Percentiles rank a stretch among this genome's conserved stretches.
Conservation (phyloP, 2,329 filamentous ascomycete species). For the Ceratocystis destructans region DNA sequence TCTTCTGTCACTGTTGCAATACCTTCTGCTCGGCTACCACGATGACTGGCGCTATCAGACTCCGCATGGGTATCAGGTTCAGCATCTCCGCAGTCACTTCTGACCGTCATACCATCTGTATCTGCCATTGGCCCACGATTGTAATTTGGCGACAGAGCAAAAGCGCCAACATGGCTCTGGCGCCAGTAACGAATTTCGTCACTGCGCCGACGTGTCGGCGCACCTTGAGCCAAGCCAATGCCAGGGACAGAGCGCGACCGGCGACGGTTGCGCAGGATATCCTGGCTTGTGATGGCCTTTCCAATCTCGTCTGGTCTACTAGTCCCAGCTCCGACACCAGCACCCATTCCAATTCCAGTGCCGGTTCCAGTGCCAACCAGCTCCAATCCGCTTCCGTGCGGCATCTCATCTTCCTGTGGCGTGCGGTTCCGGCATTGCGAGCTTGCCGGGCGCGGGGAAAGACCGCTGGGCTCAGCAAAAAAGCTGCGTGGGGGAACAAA, state of each 20-base stretch:
- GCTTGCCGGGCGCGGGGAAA: slow-evolving; percentile 50
- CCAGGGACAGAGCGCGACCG: slow-evolving; percentile 48
- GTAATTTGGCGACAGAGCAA: slow-evolving; percentile 38
- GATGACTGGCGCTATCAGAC: not conserved
- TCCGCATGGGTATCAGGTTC: slow-evolving; percentile 24
- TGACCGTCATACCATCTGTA: slow-evolving; percentile 23
- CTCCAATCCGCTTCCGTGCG: slow-evolving; percentile 30
- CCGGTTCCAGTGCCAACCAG: slow-evolving; percentile 22
- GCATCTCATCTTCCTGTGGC: slow-evolving; percentile 25
- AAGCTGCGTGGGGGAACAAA: slow-evolving; percentile 7
- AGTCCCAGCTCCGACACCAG: not conserved
- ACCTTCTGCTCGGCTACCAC: slow-evolving; percentile 22
- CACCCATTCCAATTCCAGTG: not conserved
- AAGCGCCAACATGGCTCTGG: slow-evolving; percentile 40
- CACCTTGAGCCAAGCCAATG: slow-evolving; percentile 28
- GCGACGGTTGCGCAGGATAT: slow-evolving; percentile 32
- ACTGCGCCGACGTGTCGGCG: slow-evolving; percentile 37
- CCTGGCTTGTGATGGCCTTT: slow-evolving; percentile 47
- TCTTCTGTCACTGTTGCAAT: not conserved
- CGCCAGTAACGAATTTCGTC: slow-evolving; percentile 53
- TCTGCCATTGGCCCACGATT: slow-evolving; percentile 23
- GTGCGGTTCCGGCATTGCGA: slow-evolving; percentile 38
- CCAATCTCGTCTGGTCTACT: slow-evolving; percentile 36
- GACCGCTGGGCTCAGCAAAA: slow-evolving; percentile 27
- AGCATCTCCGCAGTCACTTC: not conserved